Percentiles rank a stretch among this genome's conserved stretches.
Evolutionary conservation across 768 basidiomycete genomes (phyloP).

Genomic region (Suillus spraguei): DNA sequence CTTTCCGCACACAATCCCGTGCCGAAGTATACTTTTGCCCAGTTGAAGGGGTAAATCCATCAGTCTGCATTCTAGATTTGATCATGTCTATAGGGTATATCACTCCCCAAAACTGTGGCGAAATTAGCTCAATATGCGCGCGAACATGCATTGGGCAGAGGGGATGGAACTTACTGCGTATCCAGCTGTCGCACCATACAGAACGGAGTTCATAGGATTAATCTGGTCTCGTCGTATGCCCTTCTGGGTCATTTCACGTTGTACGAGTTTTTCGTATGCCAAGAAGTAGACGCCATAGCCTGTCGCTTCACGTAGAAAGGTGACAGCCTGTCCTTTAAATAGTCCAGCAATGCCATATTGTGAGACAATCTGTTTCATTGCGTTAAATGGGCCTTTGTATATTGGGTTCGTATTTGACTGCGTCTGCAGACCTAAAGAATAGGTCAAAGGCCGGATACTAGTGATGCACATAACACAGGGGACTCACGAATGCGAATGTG

Average conservation of each 20-base stretch:
- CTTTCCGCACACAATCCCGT: conserved; percentile 78
- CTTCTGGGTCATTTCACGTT: conserved; percentile 70
- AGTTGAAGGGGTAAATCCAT: conserved; percentile 74
- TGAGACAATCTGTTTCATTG: conserved; percentile 80
- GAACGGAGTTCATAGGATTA: conserved; percentile 71
- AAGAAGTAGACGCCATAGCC: conserved; percentile 91
- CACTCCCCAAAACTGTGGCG: conserved; percentile 75
- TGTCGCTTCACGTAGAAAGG: conserved; percentile 78
- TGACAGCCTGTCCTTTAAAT: conserved; percentile 92
- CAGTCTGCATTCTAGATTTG: conserved; percentile 96
- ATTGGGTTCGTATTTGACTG: conserved; percentile 77
- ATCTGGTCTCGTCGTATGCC: conserved; percentile 78
- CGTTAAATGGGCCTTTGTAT: conserved; percentile 87
- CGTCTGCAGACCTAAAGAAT: conserved; percentile 77
- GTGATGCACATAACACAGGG: not conserved
- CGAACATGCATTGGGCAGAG: conserved; percentile 3
- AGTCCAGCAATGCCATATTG: conserved; percentile 80
- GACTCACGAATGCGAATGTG: conserved; percentile 92
- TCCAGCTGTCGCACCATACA: conserved; percentile 91
- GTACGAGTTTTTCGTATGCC: conserved; percentile 90
- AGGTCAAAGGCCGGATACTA: not conserved
- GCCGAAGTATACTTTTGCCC: conserved; percentile 85
- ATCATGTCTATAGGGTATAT: conserved; percentile 98
- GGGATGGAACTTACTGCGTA: conserved; percentile 66
- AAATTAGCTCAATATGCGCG: conserved; percentile 13